Conservation (phyloP, 164 flowering plant species). For the Vitis riparia region DNA sequence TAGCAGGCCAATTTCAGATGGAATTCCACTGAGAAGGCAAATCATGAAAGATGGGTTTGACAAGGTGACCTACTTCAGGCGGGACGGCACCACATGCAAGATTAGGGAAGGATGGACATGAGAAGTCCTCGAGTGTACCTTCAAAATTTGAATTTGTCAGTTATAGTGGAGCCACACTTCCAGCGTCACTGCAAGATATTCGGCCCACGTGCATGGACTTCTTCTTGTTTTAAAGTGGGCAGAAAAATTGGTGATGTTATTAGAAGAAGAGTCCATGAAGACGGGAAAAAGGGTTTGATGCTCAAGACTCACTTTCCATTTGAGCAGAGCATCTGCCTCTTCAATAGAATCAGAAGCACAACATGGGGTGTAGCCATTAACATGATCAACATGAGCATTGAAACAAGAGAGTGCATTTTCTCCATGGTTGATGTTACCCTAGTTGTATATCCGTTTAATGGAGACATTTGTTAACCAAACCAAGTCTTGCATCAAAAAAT, state of each 20-base stretch:
- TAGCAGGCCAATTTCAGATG: slow-evolving; percentile 13
- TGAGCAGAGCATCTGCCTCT: slow-evolving; percentile 18
- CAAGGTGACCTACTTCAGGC: slow-evolving; percentile 11
- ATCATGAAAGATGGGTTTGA: slow-evolving; percentile 10
- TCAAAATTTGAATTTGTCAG: slow-evolving; percentile 4
- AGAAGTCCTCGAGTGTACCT: slow-evolving; percentile 13
- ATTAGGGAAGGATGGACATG: slow-evolving; percentile 1
- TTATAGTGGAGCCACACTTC: slow-evolving; percentile 9
- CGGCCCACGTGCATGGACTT: slow-evolving; percentile 14
- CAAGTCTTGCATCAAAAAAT: too few relatives aligned
- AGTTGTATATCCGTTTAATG: too few relatives aligned
- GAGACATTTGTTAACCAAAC: too few relatives aligned
- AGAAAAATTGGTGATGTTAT: too few relatives aligned
- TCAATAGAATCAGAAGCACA: not conserved
- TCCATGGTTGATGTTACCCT: not conserved
- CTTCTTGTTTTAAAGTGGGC: not conserved
- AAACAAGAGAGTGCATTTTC: not conserved
- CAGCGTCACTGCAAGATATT: slow-evolving; percentile 4
- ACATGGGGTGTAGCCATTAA: not conserved
- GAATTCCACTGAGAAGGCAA: slow-evolving; percentile 23
- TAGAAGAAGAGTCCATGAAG: slow-evolving; percentile 1
- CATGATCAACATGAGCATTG: not conserved
- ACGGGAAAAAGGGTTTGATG: not conserved
- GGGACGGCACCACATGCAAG: slow-evolving; percentile 22
- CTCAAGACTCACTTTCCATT: slow-evolving; percentile 21